These are phyloP conservation scores for Paracamarosporium sp. DNA, from an alignment of 2,329 filamentous ascomycete species.

Conservation along the genomic window DNA sequence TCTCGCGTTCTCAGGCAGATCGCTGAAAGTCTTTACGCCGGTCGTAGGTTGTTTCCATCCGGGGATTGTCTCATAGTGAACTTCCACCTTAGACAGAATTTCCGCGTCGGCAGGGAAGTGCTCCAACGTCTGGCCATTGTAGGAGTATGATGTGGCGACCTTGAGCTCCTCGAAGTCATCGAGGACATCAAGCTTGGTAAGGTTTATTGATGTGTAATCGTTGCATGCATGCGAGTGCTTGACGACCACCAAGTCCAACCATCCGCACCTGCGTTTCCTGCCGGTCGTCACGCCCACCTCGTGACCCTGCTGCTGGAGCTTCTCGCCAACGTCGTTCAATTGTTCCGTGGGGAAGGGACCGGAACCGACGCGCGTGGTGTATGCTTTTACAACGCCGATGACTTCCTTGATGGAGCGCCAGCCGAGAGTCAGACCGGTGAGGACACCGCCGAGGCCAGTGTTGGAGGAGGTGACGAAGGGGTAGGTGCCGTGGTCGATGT, in stretches of 20 bases:
- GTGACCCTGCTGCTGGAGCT: slow-evolving; percentile 62
- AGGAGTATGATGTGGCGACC: slow-evolving; percentile 72
- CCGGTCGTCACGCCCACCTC: slow-evolving; percentile 66
- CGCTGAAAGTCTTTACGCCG: slow-evolving; percentile 64
- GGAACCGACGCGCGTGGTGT: slow-evolving; percentile 66
- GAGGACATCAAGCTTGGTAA: slow-evolving; percentile 73
- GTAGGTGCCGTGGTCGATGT: slow-evolving; percentile 65
- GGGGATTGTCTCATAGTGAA: slow-evolving; percentile 71
- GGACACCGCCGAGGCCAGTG: slow-evolving; percentile 66
- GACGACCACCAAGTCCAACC: slow-evolving; percentile 72
- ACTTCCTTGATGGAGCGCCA: slow-evolving; percentile 67
- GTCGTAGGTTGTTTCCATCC: slow-evolving; percentile 74
- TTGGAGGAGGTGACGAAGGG: slow-evolving; percentile 67
- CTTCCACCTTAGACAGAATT: slow-evolving; percentile 64
- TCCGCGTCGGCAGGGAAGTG: slow-evolving; percentile 71
- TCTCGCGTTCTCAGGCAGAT: slow-evolving; percentile 68
- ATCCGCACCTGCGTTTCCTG: slow-evolving; percentile 67
- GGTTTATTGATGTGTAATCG: slow-evolving; percentile 70
- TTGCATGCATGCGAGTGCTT: slow-evolving; percentile 71
- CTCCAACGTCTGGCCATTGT: slow-evolving; percentile 62
- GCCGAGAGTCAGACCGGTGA: slow-evolving; percentile 68
- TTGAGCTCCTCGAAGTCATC: slow-evolving; percentile 79
- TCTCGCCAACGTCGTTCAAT: slow-evolving; percentile 63
- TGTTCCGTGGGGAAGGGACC: slow-evolving; percentile 75
- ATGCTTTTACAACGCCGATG: slow-evolving; percentile 72